Evolutionary conservation across 495 filamentous ascomycete species (phyloP).

Genomic region (Hypoxylon lienhwacheense): DNA sequence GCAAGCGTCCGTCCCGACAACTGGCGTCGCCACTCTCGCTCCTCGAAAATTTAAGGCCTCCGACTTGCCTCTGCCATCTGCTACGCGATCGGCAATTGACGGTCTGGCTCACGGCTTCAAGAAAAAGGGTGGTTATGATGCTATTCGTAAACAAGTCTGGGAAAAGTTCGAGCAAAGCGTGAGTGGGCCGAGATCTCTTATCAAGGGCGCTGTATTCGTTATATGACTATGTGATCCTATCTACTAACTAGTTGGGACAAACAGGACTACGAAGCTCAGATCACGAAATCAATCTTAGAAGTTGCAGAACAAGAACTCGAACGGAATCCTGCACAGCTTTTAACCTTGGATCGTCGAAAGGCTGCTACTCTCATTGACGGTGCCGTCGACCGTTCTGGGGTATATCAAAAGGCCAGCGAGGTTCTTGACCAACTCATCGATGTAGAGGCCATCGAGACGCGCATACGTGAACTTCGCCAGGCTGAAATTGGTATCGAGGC

Average conservation of each 20-base stretch:
- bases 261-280: conserved; percentile 67
- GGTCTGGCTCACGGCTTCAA: conserved; percentile 78
- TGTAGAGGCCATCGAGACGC: conserved; percentile 63
- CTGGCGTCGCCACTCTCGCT: conserved; percentile 46
- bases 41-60: conserved; percentile 79
- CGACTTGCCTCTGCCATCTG: conserved; percentile 74
- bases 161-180: conserved; percentile 77
- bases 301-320: conserved; percentile 82
- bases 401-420: conserved; percentile 73
- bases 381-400: conserved; percentile 76
- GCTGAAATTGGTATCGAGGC: conserved; percentile 74
- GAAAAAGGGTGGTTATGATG: conserved; percentile 88
- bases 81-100: conserved; percentile 75
- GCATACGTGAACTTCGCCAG: conserved; percentile 68
- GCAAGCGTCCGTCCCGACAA: conserved; percentile 38
- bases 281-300: conserved; percentile 66
- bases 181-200: conserved; percentile 39
- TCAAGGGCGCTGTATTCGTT: too few species aligned
- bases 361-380: conserved; percentile 84
- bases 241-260: conserved; percentile 5
- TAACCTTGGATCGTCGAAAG: conserved; percentile 77
- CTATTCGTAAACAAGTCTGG: conserved; percentile 78
- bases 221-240: background rate
- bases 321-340: conserved; percentile 67
- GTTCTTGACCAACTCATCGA: conserved; percentile 70